These are phyloP conservation scores for Saccharomyces hybrid DNA, from an alignment of 1,139 yeast genomes.

Conservation along the genomic window DNA sequence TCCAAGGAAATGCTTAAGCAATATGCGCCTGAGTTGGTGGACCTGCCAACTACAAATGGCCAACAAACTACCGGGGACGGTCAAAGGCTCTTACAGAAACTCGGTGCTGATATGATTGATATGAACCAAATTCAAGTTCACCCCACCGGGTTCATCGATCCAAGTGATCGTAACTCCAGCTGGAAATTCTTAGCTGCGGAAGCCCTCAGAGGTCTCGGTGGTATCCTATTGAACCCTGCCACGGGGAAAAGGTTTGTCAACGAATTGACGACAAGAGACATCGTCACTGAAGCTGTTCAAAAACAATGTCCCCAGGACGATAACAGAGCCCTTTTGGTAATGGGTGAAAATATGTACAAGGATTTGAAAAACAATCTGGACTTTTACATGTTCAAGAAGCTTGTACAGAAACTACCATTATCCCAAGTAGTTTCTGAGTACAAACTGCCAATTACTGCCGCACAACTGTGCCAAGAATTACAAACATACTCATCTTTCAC, in stretches of 20 bases:
- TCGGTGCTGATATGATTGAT: slow-evolving; percentile 58
- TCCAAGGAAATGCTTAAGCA: slow-evolving; percentile 44
- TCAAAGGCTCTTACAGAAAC: slow-evolving; percentile 48
- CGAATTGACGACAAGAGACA: slow-evolving; percentile 64
- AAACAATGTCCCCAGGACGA: slow-evolving; percentile 33
- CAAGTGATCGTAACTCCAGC: slow-evolving; percentile 42
- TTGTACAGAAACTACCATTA: slow-evolving; percentile 49
- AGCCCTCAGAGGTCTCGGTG: slow-evolving; percentile 72
- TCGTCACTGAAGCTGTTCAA: slow-evolving; percentile 47
- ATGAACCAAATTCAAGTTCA: slow-evolving; percentile 75
- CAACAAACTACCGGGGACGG: slow-evolving; percentile 74
- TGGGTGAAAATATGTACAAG: slow-evolving; percentile 34
- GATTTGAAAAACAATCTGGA: slow-evolving; percentile 43
- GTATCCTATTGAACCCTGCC: slow-evolving; percentile 48
- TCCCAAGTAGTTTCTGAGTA: slow-evolving; percentile 41
- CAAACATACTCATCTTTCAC: slow-evolving; percentile 38
- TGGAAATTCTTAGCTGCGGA: slow-evolving; percentile 73
- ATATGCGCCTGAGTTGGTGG: slow-evolving; percentile 55
- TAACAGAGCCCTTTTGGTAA: slow-evolving; percentile 33
- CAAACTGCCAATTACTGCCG: slow-evolving; percentile 32
- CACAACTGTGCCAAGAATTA: slow-evolving; percentile 38
- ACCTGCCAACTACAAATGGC: slow-evolving; percentile 68
- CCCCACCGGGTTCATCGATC: slow-evolving; percentile 74
- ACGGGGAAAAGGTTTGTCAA: slow-evolving; percentile 63
- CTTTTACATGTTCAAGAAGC: slow-evolving; percentile 58